Evolutionary conservation across 164 flowering plant genomes (phyloP), one percentile per base, ranked within the genome.

Genomic region (Vitis cinerea): DNA sequence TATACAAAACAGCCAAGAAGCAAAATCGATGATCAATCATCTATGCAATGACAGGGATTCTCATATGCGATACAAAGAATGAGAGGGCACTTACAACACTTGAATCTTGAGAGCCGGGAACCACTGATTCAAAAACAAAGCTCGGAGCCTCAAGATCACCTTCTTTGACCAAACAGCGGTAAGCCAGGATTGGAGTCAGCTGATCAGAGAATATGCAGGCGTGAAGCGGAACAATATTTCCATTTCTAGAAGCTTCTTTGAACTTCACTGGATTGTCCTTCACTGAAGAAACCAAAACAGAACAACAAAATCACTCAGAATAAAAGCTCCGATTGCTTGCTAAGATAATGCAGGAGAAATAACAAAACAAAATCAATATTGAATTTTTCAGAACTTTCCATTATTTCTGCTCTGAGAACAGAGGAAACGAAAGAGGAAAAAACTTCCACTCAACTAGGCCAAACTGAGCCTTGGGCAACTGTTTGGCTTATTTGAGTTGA

Each of bases 81-180:
- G 7, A 47, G 17, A 30, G 37, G 49, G 55, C 17, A 48, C 82
- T 82, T 82, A 91, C 92, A 9, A 89, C 83, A 66, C 27, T 80
- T 4, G 93, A 83, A 61, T 67, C 57, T 63, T 50, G 63, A 31
- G 16, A 58, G 31, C 89, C 88, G 3, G 88, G 90, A 82, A 83
- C 88, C 19, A 91, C 91, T 0, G 98, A 88, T 66, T 93, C 98
- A 48, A 76, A 88, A 9, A 93, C 81, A 79, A 93, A 94, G 65
- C 98, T 94, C 1, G 97, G 96, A 12, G 92, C 86, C 19, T 91
- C 96, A 7, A 85, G 63, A 69, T 94, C 93, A 61, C 88, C 96
- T 73, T 91, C 96, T 53, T 83, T 85, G 31, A 91, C 94, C 75
- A 94, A 74, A 77, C 96, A 92, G 17, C 98, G 91, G 50, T 90